A percentile compares a stretch with the other conserved stretches of the same genome.
phyloP scores from a whole-genome alignment of 139 green algal species.

The Picochlorum sp. region DNA sequence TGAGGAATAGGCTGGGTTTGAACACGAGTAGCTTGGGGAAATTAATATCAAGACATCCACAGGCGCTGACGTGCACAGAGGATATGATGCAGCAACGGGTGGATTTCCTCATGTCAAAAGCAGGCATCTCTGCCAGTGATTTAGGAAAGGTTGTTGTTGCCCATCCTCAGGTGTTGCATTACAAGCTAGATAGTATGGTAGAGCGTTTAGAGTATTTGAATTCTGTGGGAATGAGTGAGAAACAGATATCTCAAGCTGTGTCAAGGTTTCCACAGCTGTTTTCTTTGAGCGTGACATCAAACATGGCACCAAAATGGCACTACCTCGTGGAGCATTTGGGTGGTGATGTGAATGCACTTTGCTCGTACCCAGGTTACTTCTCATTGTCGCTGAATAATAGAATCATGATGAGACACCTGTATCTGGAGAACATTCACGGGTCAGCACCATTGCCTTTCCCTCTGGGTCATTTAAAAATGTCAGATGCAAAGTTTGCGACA shows the following conservation, averaged over 20 bases:
- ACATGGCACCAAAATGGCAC: conserved; percentile 58
- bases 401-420: conserved; percentile 41
- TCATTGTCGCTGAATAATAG: conserved; percentile 47
- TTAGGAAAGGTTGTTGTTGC: conserved; percentile 35
- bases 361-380: conserved; percentile 62
- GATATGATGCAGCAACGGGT: conserved; percentile 40
- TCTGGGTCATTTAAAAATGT: conserved; percentile 35
- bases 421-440: conserved; percentile 24
- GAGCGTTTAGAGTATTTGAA: conserved; percentile 26
- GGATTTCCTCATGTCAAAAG: conserved; percentile 29
- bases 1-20: conserved; percentile 27
- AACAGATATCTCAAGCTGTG: conserved; percentile 35
- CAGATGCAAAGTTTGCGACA: conserved; percentile 36
- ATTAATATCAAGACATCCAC: conserved; percentile 39
- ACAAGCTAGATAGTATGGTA: conserved; percentile 39
- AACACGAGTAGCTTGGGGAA: conserved; percentile 29
- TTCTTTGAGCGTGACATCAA: conserved; percentile 42
- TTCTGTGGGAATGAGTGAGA: conserved; percentile 42
- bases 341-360: conserved; percentile 37
- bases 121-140: conserved; percentile 24
- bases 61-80: conserved; percentile 52
- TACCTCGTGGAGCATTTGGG: conserved; percentile 53
- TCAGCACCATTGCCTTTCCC: conserved; percentile 19
- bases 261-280: conserved; percentile 51
- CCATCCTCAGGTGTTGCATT: conserved; percentile 60